phyloP scores from a whole-genome alignment of 441 rosid species.

The Viola pubescens region DNA sequence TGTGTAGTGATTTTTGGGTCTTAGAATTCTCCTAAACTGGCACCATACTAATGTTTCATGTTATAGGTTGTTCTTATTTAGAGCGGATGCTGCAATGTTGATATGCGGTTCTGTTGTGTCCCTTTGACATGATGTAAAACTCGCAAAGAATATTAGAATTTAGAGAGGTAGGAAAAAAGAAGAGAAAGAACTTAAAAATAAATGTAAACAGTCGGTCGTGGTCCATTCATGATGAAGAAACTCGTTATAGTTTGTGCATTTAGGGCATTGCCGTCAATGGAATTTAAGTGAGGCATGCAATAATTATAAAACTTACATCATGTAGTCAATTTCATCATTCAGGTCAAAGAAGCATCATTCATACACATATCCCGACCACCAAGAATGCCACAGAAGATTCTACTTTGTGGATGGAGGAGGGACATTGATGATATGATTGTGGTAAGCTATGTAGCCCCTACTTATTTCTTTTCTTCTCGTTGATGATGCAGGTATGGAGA shows the following conservation, averaged over 20 bases:
- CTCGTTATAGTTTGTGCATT: slow-evolving; percentile 15
- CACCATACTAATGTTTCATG: not conserved
- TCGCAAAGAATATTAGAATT: not conserved
- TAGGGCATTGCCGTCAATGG: slow-evolving; percentile 28
- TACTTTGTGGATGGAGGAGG: slow-evolving; percentile 88
- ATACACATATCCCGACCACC: slow-evolving; percentile 44
- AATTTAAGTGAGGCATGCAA: slow-evolving; percentile 23
- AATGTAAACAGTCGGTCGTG: slow-evolving; percentile 9
- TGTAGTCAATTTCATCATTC: slow-evolving; percentile 54
- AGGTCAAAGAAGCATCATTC: slow-evolving; percentile 63
- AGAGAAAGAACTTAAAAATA: not conserved
- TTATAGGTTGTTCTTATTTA: not conserved
- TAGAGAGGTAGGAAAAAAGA: not conserved
- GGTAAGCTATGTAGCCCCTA: slow-evolving; percentile 68
- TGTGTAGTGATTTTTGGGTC: too few species aligned
- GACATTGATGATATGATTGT: slow-evolving; percentile 86
- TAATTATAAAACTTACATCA: slow-evolving; percentile 31
- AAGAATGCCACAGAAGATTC: slow-evolving; percentile 81
- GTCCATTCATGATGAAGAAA: slow-evolving; percentile 10
- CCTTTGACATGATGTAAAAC: not conserved
- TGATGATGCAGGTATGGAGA: slow-evolving; percentile 64
- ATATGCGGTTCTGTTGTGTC: not conserved
- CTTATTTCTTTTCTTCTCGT: slow-evolving; percentile 41
- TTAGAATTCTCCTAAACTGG: not conserved
- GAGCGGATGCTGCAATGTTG: not conserved